These are phyloP conservation scores for Podospora didyma DNA, from an alignment of 495 filamentous ascomycete species.

Conservation along the genomic window DNA sequence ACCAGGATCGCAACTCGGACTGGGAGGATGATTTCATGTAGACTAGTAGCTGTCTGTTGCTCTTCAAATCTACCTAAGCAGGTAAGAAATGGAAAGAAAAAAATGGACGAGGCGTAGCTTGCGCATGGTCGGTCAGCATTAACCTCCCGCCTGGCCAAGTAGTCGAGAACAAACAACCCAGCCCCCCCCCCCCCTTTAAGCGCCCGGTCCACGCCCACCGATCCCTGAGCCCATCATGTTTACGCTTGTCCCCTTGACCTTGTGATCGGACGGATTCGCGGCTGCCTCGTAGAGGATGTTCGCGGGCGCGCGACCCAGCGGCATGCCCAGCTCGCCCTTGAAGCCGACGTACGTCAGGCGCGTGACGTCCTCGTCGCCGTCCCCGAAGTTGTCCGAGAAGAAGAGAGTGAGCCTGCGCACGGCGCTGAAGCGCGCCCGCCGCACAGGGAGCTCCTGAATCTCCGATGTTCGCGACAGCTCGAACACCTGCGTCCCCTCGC, in stretches of 20 bases:
- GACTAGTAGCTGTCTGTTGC: too few species aligned
- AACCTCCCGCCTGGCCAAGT: too few species aligned
- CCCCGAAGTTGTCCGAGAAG: slow-evolving; percentile 69
- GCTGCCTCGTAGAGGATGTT: slow-evolving; percentile 91
- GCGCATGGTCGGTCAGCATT: too few species aligned
- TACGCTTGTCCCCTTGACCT: slow-evolving; percentile 41
- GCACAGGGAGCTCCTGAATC: slow-evolving; percentile 78
- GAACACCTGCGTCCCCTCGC: slow-evolving; percentile 69
- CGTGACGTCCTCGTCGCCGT: slow-evolving; percentile 71
- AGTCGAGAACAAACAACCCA: too few species aligned
- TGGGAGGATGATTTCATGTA: slow-evolving; percentile 77
- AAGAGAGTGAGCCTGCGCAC: slow-evolving; percentile 75
- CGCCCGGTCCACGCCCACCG: slow-evolving; percentile 22
- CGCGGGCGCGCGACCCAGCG: slow-evolving; percentile 73
- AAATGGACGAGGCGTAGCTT: too few species aligned
- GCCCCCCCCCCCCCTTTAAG: too few species aligned
- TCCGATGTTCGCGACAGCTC: slow-evolving; percentile 74
- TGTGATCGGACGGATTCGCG: slow-evolving; percentile 85
- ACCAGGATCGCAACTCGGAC: slow-evolving; percentile 59
- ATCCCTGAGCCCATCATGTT: slow-evolving; percentile 47
- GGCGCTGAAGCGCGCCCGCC: slow-evolving; percentile 79
- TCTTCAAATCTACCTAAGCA: too few species aligned
- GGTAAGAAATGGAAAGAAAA: too few species aligned
- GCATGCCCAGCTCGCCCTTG: slow-evolving; percentile 80
- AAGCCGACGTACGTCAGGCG: slow-evolving; percentile 82